These are phyloP conservation scores for Prunus kanzakura DNA, from an alignment of 306 rosid species.

Conservation along the genomic window DNA sequence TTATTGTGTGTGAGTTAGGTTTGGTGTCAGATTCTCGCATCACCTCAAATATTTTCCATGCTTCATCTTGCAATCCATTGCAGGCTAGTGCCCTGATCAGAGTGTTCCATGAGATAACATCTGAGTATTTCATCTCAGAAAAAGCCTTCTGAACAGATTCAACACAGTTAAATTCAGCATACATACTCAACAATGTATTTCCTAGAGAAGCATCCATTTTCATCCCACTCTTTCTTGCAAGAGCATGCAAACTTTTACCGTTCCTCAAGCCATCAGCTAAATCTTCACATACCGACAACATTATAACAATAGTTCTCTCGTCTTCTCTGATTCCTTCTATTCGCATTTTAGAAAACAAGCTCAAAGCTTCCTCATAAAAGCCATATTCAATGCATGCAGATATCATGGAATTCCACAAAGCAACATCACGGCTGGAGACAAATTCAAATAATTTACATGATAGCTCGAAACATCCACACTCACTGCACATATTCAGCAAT, in stretches of 20 bases:
- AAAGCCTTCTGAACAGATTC: slow-evolving; percentile 32
- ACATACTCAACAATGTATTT: slow-evolving; percentile 41
- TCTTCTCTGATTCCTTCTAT: slow-evolving; percentile 28
- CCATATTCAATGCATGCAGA: slow-evolving; percentile 22
- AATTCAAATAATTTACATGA: slow-evolving; percentile 27
- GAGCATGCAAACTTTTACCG: slow-evolving; percentile 44
- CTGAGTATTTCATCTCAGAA: slow-evolving; percentile 20
- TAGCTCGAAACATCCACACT: slow-evolving; percentile 26
- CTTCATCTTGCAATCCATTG: slow-evolving; percentile 28
- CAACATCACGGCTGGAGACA: slow-evolving; percentile 29
- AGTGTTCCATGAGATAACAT: slow-evolving; percentile 46
- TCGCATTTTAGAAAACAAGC: slow-evolving; percentile 30
- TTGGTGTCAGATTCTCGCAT: slow-evolving; percentile 28
- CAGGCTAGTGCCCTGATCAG: slow-evolving; percentile 33
- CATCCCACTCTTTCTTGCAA: slow-evolving; percentile 26
- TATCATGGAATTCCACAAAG: slow-evolving; percentile 56
- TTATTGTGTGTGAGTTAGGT: slow-evolving; percentile 40
- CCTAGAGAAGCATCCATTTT: slow-evolving; percentile 35
- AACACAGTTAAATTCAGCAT: slow-evolving; percentile 21
- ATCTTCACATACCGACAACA: slow-evolving; percentile 26
- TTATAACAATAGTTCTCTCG: slow-evolving; percentile 31
- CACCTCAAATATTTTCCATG: slow-evolving; percentile 25
- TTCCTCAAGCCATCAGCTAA: slow-evolving; percentile 20
- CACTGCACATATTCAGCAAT: slow-evolving; percentile 38
- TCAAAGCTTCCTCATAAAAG: slow-evolving; percentile 34